Base-by-base conservation (phyloP, 345 rosid species). In the Pseudoturritis turrita region DNA sequence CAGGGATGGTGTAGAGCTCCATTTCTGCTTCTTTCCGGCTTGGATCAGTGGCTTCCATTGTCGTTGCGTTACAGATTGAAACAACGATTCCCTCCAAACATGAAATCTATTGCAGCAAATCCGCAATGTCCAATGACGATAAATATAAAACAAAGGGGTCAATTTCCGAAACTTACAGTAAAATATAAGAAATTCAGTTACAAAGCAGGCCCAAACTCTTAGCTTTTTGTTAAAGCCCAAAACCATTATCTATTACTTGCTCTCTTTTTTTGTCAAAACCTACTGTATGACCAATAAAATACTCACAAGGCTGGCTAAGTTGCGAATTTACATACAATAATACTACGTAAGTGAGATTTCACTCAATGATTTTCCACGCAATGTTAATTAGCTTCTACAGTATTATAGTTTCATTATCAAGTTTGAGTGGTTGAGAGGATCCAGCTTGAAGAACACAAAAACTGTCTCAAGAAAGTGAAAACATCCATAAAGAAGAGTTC, bases 1-100 rank as follows among this genome's bases (percentile, higher is more conserved):
- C 70, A 40, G 97, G 96, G 35, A 91, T 86, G 77, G 96, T 88
- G 88, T 86, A 86, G 76, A 81, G 83, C 29, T 91, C 96, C 56
- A 83, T 68, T 62, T 84, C 89, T 70, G 85, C 83, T 58, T 80
- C 87, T 37, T 70, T 78, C 41, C 61, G 65, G 78, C 70, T 82
- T 80, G 86, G 80, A 74, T 83, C 81, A 37, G 21, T 74, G 62
- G 22, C 69, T 61, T 72, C 76, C 76, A 72, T n/a, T 72, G 54
- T 46, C 64, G 39, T 69, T 43, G 31, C 65, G 31, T 23, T 14
- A 33, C 19, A 12, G 21, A 47, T 10, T n/a, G n/a, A n/a, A n/a
- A n/a, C n/a, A n/a, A n/a, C 43, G 55, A 35, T 57, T 57, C 75
- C 67, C 75, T 52, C 68, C 66, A 47, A 70, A 22, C 26, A 59